A percentile compares a stretch with the other conserved stretches of the same genome.
Conservation (phyloP, 2,329 filamentous ascomycete genomes). For the Diplodia scrobiculata region DNA sequence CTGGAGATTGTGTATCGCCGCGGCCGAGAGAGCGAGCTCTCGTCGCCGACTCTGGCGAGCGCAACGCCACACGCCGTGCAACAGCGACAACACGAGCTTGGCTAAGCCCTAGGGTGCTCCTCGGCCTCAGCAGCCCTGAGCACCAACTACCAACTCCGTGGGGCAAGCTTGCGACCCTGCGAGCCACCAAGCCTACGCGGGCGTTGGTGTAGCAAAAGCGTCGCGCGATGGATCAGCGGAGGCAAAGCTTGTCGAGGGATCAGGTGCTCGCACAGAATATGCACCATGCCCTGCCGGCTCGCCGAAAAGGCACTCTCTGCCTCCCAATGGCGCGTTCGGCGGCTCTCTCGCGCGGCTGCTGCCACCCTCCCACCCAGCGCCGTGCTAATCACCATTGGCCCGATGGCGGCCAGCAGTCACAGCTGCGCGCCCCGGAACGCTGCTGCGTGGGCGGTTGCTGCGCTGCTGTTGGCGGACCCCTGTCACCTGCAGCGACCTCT, state of each 20-base stretch:
- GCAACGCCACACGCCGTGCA: neutral
- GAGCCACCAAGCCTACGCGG: constrained; percentile 1
- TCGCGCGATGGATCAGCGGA: constrained; percentile 15
- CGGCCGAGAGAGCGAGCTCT: neutral
- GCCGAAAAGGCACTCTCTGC: too few species aligned
- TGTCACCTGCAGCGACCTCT: constrained; percentile 13
- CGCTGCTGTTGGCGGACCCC: neutral
- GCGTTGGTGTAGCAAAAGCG: constrained; percentile 13
- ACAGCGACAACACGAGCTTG: neutral
- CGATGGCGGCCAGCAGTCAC: neutral
- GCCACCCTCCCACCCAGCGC: neutral
- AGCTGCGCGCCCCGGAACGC: neutral
- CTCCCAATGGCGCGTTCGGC: constrained; percentile 10
- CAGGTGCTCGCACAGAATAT: constrained; percentile 15
- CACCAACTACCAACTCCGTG: neutral
- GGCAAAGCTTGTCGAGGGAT: constrained; percentile 20
- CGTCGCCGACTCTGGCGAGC: neutral
- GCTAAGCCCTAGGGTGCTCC: neutral
- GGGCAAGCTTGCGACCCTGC: neutral
- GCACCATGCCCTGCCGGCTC: neutral
- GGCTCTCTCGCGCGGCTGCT: constrained; percentile 10
- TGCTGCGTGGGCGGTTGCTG: constrained; percentile 5
- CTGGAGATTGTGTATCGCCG: constrained; percentile 1
- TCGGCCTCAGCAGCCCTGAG: constrained; percentile 2
- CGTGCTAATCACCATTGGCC: constrained; percentile 24